phyloP scores from a whole-genome alignment of 2,329 filamentous ascomycete genomes.

The Hymenoscyphus repandus region DNA sequence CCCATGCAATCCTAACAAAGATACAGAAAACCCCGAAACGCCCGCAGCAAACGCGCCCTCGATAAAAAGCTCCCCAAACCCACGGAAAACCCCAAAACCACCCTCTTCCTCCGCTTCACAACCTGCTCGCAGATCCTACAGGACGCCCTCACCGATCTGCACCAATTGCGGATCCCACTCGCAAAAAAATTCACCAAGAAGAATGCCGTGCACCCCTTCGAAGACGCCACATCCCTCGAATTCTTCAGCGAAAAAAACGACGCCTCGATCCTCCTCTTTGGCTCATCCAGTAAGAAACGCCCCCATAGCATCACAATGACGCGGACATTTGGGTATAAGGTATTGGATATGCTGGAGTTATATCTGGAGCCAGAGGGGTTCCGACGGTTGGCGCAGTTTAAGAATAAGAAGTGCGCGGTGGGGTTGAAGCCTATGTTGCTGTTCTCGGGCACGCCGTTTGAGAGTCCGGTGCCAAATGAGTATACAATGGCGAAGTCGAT shows the following conservation, averaged over 20 bases:
- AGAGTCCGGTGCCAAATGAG: conserved; percentile 70
- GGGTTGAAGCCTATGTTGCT: conserved; percentile 84
- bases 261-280: conserved; percentile 78
- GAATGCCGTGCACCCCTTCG: conserved; percentile 92
- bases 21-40: conserved; percentile 63
- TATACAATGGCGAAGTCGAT: conserved; percentile 85
- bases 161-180: conserved; percentile 77
- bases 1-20: conserved; percentile 1
- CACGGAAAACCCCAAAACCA: conserved; percentile 83
- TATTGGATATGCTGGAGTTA: conserved; percentile 93
- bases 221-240: conserved; percentile 79
- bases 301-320: conserved; percentile 81
- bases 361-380: conserved; percentile 71
- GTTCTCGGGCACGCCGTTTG: conserved; percentile 87
- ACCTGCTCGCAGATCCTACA: conserved; percentile 78
- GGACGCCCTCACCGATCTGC: conserved; percentile 78
- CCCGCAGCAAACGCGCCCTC: conserved; percentile 89
- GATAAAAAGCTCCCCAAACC: conserved; percentile 88
- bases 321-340: conserved; percentile 77
- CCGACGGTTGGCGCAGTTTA: conserved; percentile 68
- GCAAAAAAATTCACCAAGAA: conserved; percentile 95
- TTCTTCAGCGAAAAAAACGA: conserved; percentile 98
- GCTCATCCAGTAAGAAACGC: conserved; percentile 87
- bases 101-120: conserved; percentile 83
- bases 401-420: conserved; percentile 67